phyloP scores from a whole-genome alignment of 495 filamentous ascomycete genomes.

The Talaromyces proteolyticus region DNA sequence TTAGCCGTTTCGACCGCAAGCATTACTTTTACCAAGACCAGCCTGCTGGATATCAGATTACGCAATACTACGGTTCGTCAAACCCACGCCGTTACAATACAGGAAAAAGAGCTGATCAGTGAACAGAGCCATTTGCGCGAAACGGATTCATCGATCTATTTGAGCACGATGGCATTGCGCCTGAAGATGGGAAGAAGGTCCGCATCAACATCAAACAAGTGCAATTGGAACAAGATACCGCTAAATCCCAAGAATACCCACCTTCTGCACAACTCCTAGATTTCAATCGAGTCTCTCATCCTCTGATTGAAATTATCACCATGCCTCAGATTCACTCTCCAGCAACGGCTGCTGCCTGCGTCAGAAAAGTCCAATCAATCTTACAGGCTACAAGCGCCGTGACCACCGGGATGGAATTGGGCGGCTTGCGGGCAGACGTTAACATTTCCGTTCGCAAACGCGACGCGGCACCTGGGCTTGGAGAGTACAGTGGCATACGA shows the following conservation, averaged over 20 bases:
- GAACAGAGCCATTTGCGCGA: constrained; percentile 68
- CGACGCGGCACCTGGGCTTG: constrained; percentile 30
- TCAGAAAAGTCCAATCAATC: constrained; percentile 81
- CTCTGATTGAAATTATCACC: constrained; percentile 94
- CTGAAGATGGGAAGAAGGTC: constrained; percentile 59
- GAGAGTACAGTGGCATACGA: constrained; percentile 47
- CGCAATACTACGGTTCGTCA: constrained; percentile 73
- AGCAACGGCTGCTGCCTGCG: constrained; percentile 76
- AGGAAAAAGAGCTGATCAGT: background rate
- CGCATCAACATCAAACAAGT: constrained; percentile 82
- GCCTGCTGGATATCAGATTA: constrained; percentile 93
- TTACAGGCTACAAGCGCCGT: constrained; percentile 78
- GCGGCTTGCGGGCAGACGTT: constrained; percentile 87
- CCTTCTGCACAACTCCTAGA: constrained; percentile 74
- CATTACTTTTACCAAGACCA: constrained; percentile 99
- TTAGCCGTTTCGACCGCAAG: constrained; percentile 87
- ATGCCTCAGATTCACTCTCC: constrained; percentile 78
- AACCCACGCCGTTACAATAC: background rate
- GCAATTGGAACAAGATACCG: constrained; percentile 97
- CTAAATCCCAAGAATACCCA: constrained; percentile 79
- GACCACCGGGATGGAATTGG: constrained; percentile 85
- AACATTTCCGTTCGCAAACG: constrained; percentile 80
- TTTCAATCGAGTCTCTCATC: constrained; percentile 88
- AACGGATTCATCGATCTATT: constrained; percentile 67
- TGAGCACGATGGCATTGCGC: constrained; percentile 72